Evolutionary conservation across 2,329 filamentous ascomycete species (phyloP), one percentile per base, ranked within the genome.

Genomic region (Aspergillus hiratsukae): DNA sequence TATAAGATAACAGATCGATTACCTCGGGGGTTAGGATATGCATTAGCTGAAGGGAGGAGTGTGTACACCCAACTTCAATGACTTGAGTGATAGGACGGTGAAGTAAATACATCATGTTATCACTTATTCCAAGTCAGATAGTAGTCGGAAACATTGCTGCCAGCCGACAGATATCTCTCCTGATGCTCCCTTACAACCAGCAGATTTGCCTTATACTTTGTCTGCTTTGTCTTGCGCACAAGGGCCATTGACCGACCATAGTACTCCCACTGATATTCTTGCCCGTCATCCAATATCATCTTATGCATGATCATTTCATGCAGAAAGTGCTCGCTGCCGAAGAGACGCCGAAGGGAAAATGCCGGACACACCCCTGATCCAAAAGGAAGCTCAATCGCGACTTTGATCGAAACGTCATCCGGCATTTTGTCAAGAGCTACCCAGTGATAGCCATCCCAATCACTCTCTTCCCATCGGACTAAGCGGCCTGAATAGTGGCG

Each of bases 301-400:
- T 28, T 40, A 55, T 55, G 53, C 40, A 51, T 21, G 41, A 55
- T 55, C 53, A 55, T 55, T 29, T 51, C 53, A 40, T 48, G 53
- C 41, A 55, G 49, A 41, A 48, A 55, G 28, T 29, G 3, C 41
- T 51, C 6, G 37, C 40, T 48, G 27, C 21, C 35, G 41, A 23
- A 11, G 29, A 55, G 27, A 29, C 53, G 53, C 40, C 49, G 53
- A 49, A 55, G 48, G n/a, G 41, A 51, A 55, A 55, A 55, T n/a
- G 19, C 48, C 31, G 53, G 40, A 51, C 31, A 55, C 0, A 21
- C 49, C 37, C 31, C 17, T 3, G 1, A 0, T 48, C 49, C 49
- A 28, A 28, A 55, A 51, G 49, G 48, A 21, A 51, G 41, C 53
- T 51, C 53, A 8, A 51, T 19, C 10, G 49, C 49, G 11, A 55